phyloP scores from a whole-genome alignment of 169 alveolate species.

The Plasmodium relictum region DNA sequence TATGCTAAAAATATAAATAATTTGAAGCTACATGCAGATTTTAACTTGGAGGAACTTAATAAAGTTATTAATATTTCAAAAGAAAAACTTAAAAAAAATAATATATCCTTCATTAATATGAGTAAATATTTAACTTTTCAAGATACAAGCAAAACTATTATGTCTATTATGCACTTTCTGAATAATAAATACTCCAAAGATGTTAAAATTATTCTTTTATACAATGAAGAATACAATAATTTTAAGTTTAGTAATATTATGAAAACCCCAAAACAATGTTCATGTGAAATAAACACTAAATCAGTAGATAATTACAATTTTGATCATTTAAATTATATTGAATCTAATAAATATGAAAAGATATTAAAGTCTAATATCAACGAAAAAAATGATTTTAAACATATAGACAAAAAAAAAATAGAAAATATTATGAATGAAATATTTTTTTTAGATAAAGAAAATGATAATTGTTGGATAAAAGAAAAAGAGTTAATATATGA shows the following conservation, averaged over 20 bases:
- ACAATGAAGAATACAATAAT: slow-evolving; percentile 66
- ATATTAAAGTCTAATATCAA: background rate
- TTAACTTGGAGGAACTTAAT: slow-evolving; percentile 68
- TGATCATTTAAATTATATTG: slow-evolving; percentile 40
- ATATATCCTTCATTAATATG: slow-evolving; percentile 51
- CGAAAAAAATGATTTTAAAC: slow-evolving; percentile 15
- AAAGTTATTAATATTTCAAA: slow-evolving; percentile 47
- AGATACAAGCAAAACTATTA: slow-evolving; percentile 50
- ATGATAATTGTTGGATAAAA: slow-evolving; percentile 51
- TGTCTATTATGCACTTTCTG: slow-evolving; percentile 49
- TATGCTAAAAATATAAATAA: slow-evolving; percentile 29
- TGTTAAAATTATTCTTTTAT: slow-evolving; percentile 42
- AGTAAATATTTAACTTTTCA: slow-evolving; percentile 66
- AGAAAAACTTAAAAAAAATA: slow-evolving; percentile 36
- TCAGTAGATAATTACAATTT: slow-evolving; percentile 12
- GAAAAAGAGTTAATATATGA: slow-evolving; percentile 31
- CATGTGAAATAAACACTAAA: slow-evolving; percentile 7
- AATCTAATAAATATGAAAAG: slow-evolving; percentile 58
- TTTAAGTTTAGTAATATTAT: background rate
- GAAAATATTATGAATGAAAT: slow-evolving; percentile 31
- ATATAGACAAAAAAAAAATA: slow-evolving; percentile 32
- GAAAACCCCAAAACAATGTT: background rate
- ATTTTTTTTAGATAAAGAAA: slow-evolving; percentile 8
- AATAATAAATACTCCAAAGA: slow-evolving; percentile 47
- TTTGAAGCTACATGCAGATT: slow-evolving; percentile 37